Evolutionary conservation across 768 basidiomycete genomes (phyloP).

Genomic region (Rhodotorula diobovata): DNA sequence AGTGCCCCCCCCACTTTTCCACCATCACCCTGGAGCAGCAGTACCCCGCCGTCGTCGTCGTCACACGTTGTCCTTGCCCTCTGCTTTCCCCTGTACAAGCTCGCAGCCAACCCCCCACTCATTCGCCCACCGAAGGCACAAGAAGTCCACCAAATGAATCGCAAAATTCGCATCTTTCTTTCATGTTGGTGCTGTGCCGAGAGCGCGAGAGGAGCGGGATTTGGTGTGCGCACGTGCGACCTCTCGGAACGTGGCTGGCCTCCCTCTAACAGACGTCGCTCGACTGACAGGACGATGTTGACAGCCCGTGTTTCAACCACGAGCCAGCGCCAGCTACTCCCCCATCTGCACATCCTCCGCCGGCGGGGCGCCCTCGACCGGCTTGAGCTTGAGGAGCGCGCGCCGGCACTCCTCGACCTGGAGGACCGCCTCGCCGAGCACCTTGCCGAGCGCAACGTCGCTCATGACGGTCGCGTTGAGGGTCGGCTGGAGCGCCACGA

Average conservation of each 20-base stretch:
- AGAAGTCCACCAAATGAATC: not conserved
- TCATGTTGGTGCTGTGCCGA: too few species aligned
- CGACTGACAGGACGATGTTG: too few species aligned
- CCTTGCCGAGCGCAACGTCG: conserved; percentile 32
- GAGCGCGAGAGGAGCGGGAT: too few species aligned
- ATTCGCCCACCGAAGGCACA: not conserved
- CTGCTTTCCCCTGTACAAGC: not conserved
- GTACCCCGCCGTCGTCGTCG: not conserved
- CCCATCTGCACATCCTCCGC: not conserved
- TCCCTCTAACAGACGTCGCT: too few species aligned
- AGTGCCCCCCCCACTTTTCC: not conserved
- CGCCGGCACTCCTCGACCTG: conserved; percentile 6
- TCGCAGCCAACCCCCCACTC: too few species aligned
- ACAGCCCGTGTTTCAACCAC: too few species aligned
- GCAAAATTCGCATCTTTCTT: not conserved
- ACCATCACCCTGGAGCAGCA: not conserved
- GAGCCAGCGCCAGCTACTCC: not conserved
- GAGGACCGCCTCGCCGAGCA: conserved; percentile 25
- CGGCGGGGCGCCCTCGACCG: not conserved
- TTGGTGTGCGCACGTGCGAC: too few species aligned
- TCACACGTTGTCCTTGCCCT: not conserved
- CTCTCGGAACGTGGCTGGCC: too few species aligned
- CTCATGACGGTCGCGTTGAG: conserved; percentile 26
- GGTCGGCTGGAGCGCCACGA: conserved; percentile 13
- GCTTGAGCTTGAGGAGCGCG: not conserved